Evolutionary conservation across 345 rosid species (phyloP).

Genomic region (Melaleuca alternifolia): DNA sequence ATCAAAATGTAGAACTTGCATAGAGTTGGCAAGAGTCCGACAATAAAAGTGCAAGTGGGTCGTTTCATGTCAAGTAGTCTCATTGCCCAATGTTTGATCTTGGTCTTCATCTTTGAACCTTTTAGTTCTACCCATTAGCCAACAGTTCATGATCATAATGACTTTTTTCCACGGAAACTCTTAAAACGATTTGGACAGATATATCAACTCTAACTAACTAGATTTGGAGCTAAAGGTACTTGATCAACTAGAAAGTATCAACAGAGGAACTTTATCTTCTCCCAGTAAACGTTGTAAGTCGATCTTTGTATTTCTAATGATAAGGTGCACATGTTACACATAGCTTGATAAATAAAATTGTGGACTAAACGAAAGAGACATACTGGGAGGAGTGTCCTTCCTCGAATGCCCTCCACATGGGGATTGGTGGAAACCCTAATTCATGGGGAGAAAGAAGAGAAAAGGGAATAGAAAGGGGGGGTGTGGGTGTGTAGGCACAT

Average conservation of each 20-base stretch:
- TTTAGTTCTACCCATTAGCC: not conserved
- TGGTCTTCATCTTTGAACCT: not conserved
- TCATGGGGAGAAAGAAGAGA: not conserved
- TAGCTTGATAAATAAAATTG: not conserved
- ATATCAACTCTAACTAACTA: not conserved
- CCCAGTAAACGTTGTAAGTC: not conserved
- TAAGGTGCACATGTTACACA: not conserved
- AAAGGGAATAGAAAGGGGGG: not conserved
- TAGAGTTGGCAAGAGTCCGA: not conserved
- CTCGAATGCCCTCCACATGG: not conserved
- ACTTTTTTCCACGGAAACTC: not conserved
- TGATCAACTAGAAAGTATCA: not conserved
- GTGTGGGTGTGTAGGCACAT: not conserved
- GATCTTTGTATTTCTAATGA: not conserved
- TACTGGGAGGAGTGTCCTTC: not conserved
- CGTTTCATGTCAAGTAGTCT: not conserved
- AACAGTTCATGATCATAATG: not conserved
- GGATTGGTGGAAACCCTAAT: not conserved
- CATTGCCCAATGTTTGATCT: not conserved
- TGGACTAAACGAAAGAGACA: not conserved
- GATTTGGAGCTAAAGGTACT: not conserved
- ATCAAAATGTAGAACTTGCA: not conserved
- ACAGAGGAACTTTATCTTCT: no score
- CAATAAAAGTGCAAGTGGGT: not conserved
- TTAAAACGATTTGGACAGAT: not conserved